These are phyloP conservation scores for Cyclotella baltica DNA, from an alignment of 108 stramenopile genomes.

Conservation along the genomic window DNA sequence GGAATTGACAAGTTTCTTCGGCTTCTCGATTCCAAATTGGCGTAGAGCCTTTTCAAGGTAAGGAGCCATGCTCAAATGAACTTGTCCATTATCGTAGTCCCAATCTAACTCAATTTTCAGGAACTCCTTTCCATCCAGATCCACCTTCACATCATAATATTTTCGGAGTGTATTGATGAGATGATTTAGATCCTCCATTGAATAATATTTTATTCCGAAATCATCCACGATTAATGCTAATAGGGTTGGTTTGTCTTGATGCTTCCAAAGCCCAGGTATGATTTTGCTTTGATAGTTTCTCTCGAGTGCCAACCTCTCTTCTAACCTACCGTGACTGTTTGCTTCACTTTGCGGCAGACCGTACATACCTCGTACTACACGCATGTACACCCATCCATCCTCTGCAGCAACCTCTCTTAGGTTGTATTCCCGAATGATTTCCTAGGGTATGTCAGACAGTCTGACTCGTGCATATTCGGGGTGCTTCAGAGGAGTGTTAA, in stretches of 20 bases:
- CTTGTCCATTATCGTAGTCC: not conserved
- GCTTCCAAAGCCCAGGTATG: no score
- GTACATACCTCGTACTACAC: slow-evolving; percentile 51
- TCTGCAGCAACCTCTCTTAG: slow-evolving; percentile 3
- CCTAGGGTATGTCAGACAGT: slow-evolving; percentile 23
- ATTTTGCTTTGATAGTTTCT: no score
- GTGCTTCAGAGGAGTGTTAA: no score
- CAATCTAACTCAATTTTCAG: not conserved
- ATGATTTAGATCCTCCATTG: not conserved
- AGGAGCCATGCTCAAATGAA: no score
- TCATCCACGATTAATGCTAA: not conserved
- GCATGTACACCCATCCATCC: slow-evolving; percentile 19
- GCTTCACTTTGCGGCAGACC: slow-evolving; percentile 27
- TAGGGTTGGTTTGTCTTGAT: not conserved
- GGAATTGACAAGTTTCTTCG: not conserved
- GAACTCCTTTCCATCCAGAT: no score
- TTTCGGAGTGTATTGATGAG: not conserved
- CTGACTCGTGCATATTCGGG: slow-evolving; percentile 38
- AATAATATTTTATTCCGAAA: no score
- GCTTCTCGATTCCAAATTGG: not conserved
- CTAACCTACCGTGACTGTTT: not conserved
- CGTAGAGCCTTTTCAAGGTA: no score
- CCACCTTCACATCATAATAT: no score
- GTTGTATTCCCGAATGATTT: slow-evolving; percentile 52
- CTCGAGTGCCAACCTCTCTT: not conserved